These are phyloP conservation scores for Globisporangium parvum DNA, from an alignment of 352 stramenopile species.

Conservation along the genomic window DNA sequence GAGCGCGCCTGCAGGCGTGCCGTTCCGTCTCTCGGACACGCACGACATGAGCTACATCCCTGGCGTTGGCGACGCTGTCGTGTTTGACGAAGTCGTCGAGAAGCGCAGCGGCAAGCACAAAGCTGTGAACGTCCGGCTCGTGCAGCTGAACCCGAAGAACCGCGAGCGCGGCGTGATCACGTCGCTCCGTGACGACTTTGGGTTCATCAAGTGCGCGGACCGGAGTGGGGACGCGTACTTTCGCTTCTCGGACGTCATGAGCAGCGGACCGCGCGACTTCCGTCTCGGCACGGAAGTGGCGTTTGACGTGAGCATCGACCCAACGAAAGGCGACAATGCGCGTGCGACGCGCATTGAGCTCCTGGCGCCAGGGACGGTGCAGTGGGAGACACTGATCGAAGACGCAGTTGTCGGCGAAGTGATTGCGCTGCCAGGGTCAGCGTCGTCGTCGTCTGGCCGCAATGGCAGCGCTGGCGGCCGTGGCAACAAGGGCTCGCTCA, in stretches of 20 bases:
- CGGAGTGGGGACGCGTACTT: conserved; percentile 69
- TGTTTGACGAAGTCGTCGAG: conserved; percentile 69
- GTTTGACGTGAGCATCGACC: conserved; percentile 54
- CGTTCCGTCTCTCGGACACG: conserved; percentile 54
- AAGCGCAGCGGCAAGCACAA: conserved; percentile 54
- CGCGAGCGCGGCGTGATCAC: conserved; percentile 63
- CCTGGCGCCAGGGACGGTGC: conserved; percentile 40
- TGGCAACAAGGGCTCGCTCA: conserved; percentile 24
- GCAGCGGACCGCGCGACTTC: conserved; percentile 25
- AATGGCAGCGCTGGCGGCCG: conserved; percentile 23
- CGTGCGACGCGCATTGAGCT: conserved; percentile 59
- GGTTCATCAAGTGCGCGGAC: conserved; percentile 78
- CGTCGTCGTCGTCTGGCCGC: conserved; percentile 18
- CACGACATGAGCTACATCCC: conserved; percentile 64
- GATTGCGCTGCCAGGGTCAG: conserved; percentile 15
- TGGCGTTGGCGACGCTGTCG: conserved; percentile 46
- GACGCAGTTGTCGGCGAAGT: conserved; percentile 41
- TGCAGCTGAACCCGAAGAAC: conserved; percentile 58
- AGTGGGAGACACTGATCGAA: conserved; percentile 55
- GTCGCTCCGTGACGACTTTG: conserved; percentile 73
- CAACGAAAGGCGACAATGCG: conserved; percentile 39
- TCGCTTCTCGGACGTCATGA: conserved; percentile 70
- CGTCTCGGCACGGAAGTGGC: conserved; percentile 54
- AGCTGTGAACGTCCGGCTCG: conserved; percentile 54
- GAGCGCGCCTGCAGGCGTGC: conserved; percentile 12